Percentiles rank a stretch among this genome's conserved stretches.
These are phyloP conservation scores for Aspergillus melleus DNA, from an alignment of 2,329 filamentous ascomycete genomes.

Conservation along the genomic window DNA sequence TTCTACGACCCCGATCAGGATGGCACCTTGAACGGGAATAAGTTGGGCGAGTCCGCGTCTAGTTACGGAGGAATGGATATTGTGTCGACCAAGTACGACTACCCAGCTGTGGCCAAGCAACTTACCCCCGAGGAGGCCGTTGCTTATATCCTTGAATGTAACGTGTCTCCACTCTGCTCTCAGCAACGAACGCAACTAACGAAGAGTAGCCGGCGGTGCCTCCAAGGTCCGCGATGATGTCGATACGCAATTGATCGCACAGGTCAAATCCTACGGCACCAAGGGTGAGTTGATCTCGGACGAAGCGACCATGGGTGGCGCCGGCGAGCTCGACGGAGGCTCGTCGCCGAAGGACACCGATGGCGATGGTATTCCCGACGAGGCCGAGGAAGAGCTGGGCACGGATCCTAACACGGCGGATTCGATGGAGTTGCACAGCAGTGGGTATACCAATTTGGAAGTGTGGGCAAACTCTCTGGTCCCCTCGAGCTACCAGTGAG, in stretches of 20 bases:
- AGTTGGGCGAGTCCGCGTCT: constrained; percentile 7
- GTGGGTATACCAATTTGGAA: constrained; percentile 18
- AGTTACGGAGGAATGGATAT: constrained; percentile 19
- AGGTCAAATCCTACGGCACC: constrained; percentile 14
- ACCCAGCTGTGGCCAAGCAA: constrained; percentile 8
- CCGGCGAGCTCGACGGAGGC: constrained; percentile 14
- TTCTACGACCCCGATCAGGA: constrained; percentile 54
- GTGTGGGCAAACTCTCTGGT: constrained; percentile 20
- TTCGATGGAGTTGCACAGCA: constrained; percentile 14
- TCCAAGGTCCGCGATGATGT: constrained; percentile 17
- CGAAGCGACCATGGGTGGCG: constrained; percentile 15
- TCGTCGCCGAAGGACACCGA: constrained; percentile 12
- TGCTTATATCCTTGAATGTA: constrained; percentile 14
- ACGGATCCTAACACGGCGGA: constrained; percentile 17
- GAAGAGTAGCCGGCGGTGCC: constrained; percentile 11
- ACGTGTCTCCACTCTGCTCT: neutral
- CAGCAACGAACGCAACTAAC: neutral
- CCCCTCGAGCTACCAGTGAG: constrained; percentile 9
- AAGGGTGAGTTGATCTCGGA: constrained; percentile 17
- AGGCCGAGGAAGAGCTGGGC: constrained; percentile 14
- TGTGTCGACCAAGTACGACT: constrained; percentile 13
- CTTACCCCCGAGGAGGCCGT: constrained; percentile 12
- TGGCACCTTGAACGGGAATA: constrained; percentile 49
- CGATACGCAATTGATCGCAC: constrained; percentile 10
- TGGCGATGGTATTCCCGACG: constrained; percentile 19